phyloP scores from a whole-genome alignment of 2,329 filamentous ascomycete species.

The Penicillium rolfsii region DNA sequence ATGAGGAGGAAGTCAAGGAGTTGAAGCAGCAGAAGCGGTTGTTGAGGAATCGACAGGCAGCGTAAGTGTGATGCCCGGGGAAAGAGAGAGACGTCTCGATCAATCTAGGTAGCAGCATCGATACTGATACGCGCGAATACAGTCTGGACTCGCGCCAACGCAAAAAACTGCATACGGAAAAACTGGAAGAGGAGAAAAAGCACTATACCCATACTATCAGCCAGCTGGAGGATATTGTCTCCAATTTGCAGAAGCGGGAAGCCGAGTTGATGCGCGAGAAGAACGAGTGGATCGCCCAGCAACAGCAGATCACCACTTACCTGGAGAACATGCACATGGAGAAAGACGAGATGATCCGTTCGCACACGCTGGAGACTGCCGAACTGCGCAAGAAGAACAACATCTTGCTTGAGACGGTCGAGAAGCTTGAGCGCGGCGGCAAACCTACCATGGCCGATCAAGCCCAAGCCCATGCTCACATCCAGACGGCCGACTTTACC shows the following conservation, averaged over 20 bases:
- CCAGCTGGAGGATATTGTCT: conserved; percentile 77
- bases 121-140: not conserved
- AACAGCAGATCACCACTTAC: conserved; percentile 73
- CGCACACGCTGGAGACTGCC: conserved; percentile 85
- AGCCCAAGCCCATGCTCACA: not conserved
- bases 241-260: conserved; percentile 66
- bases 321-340: conserved; percentile 78
- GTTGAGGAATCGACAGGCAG: conserved; percentile 92
- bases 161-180: conserved; percentile 97
- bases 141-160: conserved; percentile 95
- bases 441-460: conserved; percentile 49
- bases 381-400: conserved; percentile 91
- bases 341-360: conserved; percentile 87
- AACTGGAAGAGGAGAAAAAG: conserved; percentile 97
- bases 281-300: conserved; percentile 68
- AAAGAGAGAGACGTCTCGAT: conserved; percentile 9
- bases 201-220: conserved; percentile 75
- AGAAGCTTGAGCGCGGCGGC: conserved; percentile 49
- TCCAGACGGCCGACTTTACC: conserved; percentile 70
- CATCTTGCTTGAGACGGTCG: conserved; percentile 70
- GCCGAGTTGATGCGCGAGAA: conserved; percentile 58
- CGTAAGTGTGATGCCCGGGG: conserved; percentile 63
- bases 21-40: conserved; percentile 97
- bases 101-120: not conserved
- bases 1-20: conserved; percentile 93